Percentiles rank a stretch among this genome's conserved stretches.
These are phyloP conservation scores for Metschnikowia colocasiae DNA, from an alignment of 805 yeast species.

Conservation along the genomic window DNA sequence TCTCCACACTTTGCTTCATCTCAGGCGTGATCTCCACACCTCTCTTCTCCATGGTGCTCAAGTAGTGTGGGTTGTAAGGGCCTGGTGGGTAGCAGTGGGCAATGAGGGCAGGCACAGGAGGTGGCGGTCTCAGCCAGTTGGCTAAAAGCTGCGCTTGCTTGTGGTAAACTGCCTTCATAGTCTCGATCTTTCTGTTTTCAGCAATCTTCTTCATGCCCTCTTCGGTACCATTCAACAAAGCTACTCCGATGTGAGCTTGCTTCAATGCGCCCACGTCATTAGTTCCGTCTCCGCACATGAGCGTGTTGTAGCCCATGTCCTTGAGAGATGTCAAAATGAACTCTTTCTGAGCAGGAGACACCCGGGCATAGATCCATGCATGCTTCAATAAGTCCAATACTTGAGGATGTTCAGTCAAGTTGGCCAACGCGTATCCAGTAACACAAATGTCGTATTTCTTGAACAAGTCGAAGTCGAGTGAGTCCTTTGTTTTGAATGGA, in stretches of 20 bases:
- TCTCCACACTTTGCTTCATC: constrained; percentile 54
- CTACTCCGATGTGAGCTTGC: constrained; percentile 98
- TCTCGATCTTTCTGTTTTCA: constrained; percentile 69
- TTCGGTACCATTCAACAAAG: constrained; percentile 94
- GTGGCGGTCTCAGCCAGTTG: constrained; percentile 80
- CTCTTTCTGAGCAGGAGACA: constrained; percentile 94
- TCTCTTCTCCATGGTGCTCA: constrained; percentile 77
- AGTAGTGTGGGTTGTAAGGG: constrained; percentile 80
- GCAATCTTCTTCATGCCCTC: constrained; percentile 87
- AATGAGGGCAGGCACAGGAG: constrained; percentile 79
- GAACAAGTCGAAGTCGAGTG: constrained; percentile 55
- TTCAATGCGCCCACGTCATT: constrained; percentile 98
- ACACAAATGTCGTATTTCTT: constrained; percentile 78
- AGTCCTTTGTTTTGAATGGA: constrained; percentile 60
- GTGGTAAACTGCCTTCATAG: constrained; percentile 63
- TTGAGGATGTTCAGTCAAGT: constrained; percentile 64
- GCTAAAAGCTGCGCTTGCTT: constrained; percentile 78
- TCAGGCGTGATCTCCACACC: constrained; percentile 81
- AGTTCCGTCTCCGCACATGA: constrained; percentile 99
- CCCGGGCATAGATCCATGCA: constrained; percentile 97
- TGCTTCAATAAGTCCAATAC: constrained; percentile 72
- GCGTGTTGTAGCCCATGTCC: constrained; percentile 83
- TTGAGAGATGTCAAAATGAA: constrained; percentile 79
- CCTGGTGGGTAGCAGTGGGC: constrained; percentile 98
- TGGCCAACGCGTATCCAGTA: constrained; percentile 84